phyloP scores from a whole-genome alignment of 148 eudicot genomes.

The Cornus florida region DNA sequence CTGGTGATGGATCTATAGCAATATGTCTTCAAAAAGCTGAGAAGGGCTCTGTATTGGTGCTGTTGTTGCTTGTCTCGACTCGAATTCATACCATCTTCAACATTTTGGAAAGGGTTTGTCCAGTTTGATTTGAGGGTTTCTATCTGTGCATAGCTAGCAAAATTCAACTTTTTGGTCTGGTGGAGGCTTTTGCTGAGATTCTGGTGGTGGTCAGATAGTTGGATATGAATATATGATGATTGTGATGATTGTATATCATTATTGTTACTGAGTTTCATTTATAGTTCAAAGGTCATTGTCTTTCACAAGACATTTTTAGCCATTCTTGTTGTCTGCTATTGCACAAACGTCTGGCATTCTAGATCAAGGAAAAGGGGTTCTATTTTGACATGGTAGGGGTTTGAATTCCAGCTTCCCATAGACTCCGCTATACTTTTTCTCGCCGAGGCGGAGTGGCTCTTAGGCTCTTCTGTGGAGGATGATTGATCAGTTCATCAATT shows the following conservation, averaged over 20 bases:
- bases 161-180: no score
- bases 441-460: not conserved
- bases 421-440: not conserved
- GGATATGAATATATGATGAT: not conserved
- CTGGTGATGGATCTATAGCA: not conserved
- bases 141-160: no score
- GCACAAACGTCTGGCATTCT: not conserved
- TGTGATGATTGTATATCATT: not conserved
- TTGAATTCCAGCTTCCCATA: conserved; percentile 4
- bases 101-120: no score
- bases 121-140: no score
- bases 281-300: not conserved
- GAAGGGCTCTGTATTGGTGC: not conserved
- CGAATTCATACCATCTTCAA: not conserved
- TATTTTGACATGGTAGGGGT: not conserved
- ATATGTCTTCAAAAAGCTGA: no score
- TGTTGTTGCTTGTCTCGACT: not conserved
- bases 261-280: not conserved
- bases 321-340: not conserved
- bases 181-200: not conserved
- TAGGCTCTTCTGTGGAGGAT: conserved; percentile 18
- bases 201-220: not conserved
- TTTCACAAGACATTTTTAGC: not conserved
- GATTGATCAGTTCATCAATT: conserved; percentile 80
- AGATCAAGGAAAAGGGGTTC: not conserved